A percentile compares a stretch with the other conserved stretches of the same genome.
Conservation (phyloP, 495 filamentous ascomycete genomes). For the Rusavskia elegans region DNA sequence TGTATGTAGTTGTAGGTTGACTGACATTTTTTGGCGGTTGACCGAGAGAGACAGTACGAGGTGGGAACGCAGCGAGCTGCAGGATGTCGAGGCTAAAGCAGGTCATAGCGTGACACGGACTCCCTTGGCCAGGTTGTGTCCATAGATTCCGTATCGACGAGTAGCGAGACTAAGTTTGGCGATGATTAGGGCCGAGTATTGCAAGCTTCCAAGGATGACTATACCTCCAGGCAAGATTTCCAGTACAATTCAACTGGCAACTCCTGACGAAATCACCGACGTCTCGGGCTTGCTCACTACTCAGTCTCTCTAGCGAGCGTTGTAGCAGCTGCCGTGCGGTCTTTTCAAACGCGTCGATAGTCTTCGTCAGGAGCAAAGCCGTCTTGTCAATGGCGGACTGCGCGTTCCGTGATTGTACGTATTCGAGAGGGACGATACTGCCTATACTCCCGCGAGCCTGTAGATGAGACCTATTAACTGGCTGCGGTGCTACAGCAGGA, state of each 20-base stretch:
- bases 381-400: neutral
- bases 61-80: too few relatives aligned
- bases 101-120: too few relatives aligned
- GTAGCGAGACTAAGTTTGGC: too few relatives aligned
- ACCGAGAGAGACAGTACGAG: too few relatives aligned
- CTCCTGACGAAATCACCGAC: neutral
- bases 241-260: neutral
- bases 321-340: neutral
- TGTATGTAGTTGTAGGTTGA: too few relatives aligned
- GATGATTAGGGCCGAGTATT: too few relatives aligned
- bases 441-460: neutral
- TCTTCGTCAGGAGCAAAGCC: neutral
- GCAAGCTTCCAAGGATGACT: too few relatives aligned
- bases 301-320: neutral
- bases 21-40: too few relatives aligned
- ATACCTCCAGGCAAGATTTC: neutral
- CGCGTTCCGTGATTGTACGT: neutral
- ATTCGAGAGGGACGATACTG: neutral
- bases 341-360: neutral
- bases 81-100: too few relatives aligned
- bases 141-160: too few relatives aligned
- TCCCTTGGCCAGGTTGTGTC: too few relatives aligned
- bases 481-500: neutral
- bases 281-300: neutral
- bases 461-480: neutral